Base-by-base conservation (phyloP, 2,329 filamentous ascomycete genomes). In the Penicillium sp. region DNA sequence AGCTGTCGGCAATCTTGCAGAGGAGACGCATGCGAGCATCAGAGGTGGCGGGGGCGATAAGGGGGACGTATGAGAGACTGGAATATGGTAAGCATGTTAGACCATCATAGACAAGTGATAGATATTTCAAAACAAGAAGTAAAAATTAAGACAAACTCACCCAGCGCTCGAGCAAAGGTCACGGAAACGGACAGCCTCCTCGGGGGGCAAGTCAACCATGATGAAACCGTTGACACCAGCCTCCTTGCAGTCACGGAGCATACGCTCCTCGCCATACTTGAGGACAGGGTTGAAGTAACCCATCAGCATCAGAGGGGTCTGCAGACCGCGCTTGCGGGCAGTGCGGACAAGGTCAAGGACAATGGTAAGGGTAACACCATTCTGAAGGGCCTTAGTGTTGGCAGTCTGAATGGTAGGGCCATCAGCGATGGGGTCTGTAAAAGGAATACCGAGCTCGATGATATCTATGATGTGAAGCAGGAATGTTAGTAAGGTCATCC, bases 221-320 rank as follows among this genome's bases (percentile, higher is more conserved):
- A 99, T 97, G 77, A 97, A 97, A 56, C 94, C 93, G 76, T 96
- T 97, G 72, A 96, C 86, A 26, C 92, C 91, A 3, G 90, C 89
- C 52, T 85, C 84, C 71, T 88, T 88, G 73, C 91, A 90, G 74
- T 97, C 92, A 66, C 85, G 82, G 52, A 99, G 80, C 75, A 97
- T 86, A 58, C 83, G 84, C 77, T 96, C 91, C 78, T 99, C 94
- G 51, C 94, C 94, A 72, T 97, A 99, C 68, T 88, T 90, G 59
- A 97, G 80, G 59, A 97, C 82, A 1, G 94, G 94, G 79, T 99
- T 99, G 79, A 96, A 99, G 83, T 99, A 99, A 68, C 94, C 94
- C 94, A 99, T 99, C 63, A 99, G 84, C 70, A 99, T 78, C 40
- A 99, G 84, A 0, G 94, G 94, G 0, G 88, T 86, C 67, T 83